Evolutionary conservation across 179 eudicot genomes (phyloP), one percentile per base, ranked within the genome.

Genomic region (Patellifolia procumbens): DNA sequence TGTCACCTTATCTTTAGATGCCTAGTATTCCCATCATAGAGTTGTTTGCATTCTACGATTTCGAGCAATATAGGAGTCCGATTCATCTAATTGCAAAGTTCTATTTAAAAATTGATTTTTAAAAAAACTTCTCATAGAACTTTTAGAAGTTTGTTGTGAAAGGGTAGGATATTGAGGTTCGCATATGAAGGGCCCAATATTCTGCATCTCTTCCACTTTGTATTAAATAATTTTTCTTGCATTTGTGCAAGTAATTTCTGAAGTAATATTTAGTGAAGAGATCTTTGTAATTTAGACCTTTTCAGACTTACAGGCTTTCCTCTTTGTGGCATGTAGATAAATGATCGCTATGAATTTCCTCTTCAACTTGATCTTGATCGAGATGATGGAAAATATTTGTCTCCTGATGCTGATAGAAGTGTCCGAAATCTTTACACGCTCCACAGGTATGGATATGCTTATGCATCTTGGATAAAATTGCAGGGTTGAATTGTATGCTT

Each of bases 261-360:
- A 12, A 42, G 28, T 13, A 22, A 10, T 34, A 15, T 42, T 52
- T 20, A 17, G 34, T 34, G 72, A 51, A 60, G 43, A 35, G 16
- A 9, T 4, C 24, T 35, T 79, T 29, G 11, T 42, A 2, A 13
- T 28, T 53, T 56, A 13, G 0, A 49, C 39, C 34, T 13, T 67
- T 28, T 15, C 43, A 43, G 2, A 60, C 65, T 58, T 24, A 37
- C 24, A 6, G 15, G 5, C 34, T 66, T 48, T 70, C 19, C 24
- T 60, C 53, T 4, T 62, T 48, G 20, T 69, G 48, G 59, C 35
- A 12, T 39, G 37, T 81, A 86, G 89, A 86, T 86, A 78, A 86
- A 86, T 72, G 89, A 86, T 72, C 89, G 89, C 31, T 86, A 86
- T 77, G 89, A 86, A 77, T 86, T 86, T 49, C 89, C 89, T 81